Evolutionary conservation across 2,329 filamentous ascomycete genomes (phyloP).

Genomic region (Thermoascus crustaceus): DNA sequence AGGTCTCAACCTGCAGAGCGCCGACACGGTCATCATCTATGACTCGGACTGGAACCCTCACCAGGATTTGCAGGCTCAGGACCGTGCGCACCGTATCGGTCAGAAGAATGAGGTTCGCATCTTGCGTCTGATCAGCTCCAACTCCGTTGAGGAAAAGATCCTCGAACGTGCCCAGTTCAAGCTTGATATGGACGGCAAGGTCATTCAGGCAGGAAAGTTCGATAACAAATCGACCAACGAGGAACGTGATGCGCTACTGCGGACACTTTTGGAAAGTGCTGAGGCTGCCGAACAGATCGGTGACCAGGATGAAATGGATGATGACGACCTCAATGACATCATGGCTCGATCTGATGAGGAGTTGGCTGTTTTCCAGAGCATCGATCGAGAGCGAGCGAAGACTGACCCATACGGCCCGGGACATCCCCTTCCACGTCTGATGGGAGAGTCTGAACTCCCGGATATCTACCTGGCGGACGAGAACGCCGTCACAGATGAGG

Average conservation of each 20-base stretch:
- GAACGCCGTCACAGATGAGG: conserved; percentile 69
- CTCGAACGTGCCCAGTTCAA: conserved; percentile 94
- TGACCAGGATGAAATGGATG: conserved; percentile 96
- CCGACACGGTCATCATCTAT: conserved; percentile 98
- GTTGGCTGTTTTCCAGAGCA: conserved; percentile 65
- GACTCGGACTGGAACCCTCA: conserved; percentile 99
- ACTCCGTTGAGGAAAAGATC: conserved; percentile 98
- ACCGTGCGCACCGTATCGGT: conserved; percentile 99
- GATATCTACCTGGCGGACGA: conserved; percentile 90
- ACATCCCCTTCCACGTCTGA: conserved; percentile 66
- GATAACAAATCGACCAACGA: conserved; percentile 99
- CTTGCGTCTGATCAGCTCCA: conserved; percentile 86
- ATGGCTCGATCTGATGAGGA: conserved; percentile 82
- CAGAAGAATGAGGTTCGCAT: conserved; percentile 99
- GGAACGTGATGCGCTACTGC: conserved; percentile 92
- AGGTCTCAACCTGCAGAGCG: conserved; percentile 92
- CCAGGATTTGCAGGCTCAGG: conserved; percentile 96
- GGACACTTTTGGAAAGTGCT: conserved; percentile 79
- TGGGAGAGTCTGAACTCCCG: conserved; percentile 79
- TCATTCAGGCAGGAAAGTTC: conserved; percentile 98
- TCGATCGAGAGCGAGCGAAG: conserved; percentile 66
- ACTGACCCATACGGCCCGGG: conserved; percentile 63
- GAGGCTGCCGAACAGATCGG: conserved; percentile 61
- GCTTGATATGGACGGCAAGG: conserved; percentile 98
- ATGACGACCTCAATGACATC: conserved; percentile 92